Percentiles rank a stretch among this genome's conserved stretches.
Conservation (phyloP, 805 yeast genomes). For the Lachancea nothofagi region DNA sequence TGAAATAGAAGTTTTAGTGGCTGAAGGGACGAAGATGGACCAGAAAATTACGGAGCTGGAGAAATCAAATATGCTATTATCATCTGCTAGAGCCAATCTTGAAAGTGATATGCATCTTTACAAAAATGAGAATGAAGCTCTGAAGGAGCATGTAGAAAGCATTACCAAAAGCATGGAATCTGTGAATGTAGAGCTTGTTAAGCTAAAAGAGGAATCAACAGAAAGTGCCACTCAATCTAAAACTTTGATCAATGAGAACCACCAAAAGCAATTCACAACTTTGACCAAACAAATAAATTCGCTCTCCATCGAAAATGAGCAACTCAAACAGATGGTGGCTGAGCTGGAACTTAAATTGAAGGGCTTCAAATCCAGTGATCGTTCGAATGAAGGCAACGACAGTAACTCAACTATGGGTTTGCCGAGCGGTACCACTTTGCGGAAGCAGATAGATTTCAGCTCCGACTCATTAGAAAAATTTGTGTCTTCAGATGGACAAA, state of each 20-base stretch:
- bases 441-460: conserved; percentile 4
- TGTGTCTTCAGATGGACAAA: conserved; percentile 9
- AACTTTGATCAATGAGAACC: conserved; percentile 13
- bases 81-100: conserved; percentile 17
- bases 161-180: conserved; percentile 17
- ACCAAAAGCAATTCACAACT: conserved; percentile 23
- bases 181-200: conserved; percentile 10
- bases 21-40: conserved; percentile 49
- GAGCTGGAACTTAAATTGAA: conserved; percentile 45
- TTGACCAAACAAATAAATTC: conserved; percentile 24
- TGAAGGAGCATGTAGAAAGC: conserved; percentile 15
- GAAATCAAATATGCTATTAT: conserved; percentile 23
- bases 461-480: conserved; percentile 11
- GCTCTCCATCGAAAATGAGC: conserved; percentile 32
- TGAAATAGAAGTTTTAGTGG: conserved; percentile 41
- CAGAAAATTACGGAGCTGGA: conserved; percentile 37
- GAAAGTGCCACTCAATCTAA: not conserved
- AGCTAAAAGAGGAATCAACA: conserved; percentile 3
- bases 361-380: conserved; percentile 3
- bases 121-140: conserved; percentile 17
- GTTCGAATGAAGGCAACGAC: not conserved
- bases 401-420: not conserved
- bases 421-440: not conserved
- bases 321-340: conserved; percentile 34
- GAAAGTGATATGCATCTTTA: conserved; percentile 21